phyloP scores from a whole-genome alignment of 495 filamentous ascomycete species.

The Neurospora intermedia region DNA sequence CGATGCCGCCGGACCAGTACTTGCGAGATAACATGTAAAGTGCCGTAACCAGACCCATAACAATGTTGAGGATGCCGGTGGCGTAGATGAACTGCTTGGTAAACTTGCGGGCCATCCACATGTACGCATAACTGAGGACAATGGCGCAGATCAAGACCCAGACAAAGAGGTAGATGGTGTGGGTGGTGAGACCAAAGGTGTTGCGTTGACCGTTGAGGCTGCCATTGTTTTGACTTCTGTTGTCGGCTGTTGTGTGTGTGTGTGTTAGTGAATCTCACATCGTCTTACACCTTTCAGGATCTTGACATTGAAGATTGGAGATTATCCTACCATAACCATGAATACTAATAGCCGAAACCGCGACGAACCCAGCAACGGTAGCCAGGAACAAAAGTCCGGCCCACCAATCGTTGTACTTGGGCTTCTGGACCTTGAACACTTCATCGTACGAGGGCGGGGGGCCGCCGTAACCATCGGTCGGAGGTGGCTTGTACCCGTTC shows the following conservation, averaged over 20 bases:
- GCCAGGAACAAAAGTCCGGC: slow-evolving; percentile 71
- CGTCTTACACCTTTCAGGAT: neutral
- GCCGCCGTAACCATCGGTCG: neutral
- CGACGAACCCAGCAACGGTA: slow-evolving; percentile 65
- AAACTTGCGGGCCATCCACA: slow-evolving; percentile 65
- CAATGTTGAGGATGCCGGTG: slow-evolving; percentile 77
- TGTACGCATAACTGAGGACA: slow-evolving; percentile 64
- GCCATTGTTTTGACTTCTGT: slow-evolving; percentile 55
- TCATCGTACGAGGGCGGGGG: slow-evolving; percentile 59
- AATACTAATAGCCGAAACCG: slow-evolving; percentile 65
- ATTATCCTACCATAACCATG: slow-evolving; percentile 52
- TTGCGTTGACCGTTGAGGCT: slow-evolving; percentile 64
- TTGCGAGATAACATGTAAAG: slow-evolving; percentile 61
- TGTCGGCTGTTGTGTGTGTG: slow-evolving; percentile 23
- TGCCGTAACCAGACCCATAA: slow-evolving; percentile 52
- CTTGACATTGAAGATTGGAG: neutral
- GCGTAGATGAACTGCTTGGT: slow-evolving; percentile 89
- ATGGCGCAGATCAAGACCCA: slow-evolving; percentile 65
- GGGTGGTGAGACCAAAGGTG: slow-evolving; percentile 62
- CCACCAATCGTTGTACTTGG: slow-evolving; percentile 85
- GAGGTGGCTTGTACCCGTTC: slow-evolving; percentile 9
- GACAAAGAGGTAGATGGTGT: slow-evolving; percentile 74
- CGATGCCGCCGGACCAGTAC: slow-evolving; percentile 73
- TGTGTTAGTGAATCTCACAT: neutral
- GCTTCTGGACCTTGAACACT: slow-evolving; percentile 66